These are phyloP conservation scores for Cyclospora cayetanensis DNA, from an alignment of 169 alveolate species.

Conservation along the genomic window DNA sequence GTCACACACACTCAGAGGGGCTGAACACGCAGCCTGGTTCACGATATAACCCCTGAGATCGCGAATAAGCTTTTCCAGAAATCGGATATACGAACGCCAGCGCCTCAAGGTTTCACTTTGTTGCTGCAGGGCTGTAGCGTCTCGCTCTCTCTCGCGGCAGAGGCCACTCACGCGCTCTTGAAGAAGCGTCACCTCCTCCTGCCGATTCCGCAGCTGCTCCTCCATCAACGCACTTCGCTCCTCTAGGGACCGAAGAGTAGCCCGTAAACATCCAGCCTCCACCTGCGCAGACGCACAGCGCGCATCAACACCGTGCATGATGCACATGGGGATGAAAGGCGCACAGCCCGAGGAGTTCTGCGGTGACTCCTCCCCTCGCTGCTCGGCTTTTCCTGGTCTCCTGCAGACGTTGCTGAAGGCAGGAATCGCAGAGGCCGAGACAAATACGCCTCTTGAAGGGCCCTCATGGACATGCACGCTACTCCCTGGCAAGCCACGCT, in stretches of 20 bases:
- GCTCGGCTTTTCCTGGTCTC: too few species aligned
- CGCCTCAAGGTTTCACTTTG: neutral
- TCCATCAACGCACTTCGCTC: neutral
- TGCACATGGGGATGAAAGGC: too few species aligned
- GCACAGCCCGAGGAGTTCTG: too few species aligned
- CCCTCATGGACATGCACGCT: too few species aligned
- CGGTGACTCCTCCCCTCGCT: too few species aligned
- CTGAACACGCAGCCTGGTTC: neutral
- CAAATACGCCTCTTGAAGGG: too few species aligned
- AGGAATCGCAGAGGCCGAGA: too few species aligned
- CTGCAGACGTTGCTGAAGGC: too few species aligned
- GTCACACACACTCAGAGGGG: neutral
- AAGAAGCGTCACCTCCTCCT: neutral
- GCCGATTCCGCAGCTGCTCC: neutral
- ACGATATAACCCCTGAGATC: neutral
- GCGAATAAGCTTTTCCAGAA: neutral
- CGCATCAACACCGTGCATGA: too few species aligned
- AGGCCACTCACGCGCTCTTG: neutral
- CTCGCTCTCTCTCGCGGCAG: neutral
- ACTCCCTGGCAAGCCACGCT: too few species aligned
- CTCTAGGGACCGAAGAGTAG: neutral
- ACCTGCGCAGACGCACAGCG: neutral
- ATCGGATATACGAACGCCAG: neutral
- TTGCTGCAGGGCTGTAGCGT: neutral
- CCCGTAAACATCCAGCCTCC: neutral